Evolutionary conservation across 495 filamentous ascomycete species (phyloP), one percentile per base, ranked within the genome.

Genomic region (Penicillium goetzii): DNA sequence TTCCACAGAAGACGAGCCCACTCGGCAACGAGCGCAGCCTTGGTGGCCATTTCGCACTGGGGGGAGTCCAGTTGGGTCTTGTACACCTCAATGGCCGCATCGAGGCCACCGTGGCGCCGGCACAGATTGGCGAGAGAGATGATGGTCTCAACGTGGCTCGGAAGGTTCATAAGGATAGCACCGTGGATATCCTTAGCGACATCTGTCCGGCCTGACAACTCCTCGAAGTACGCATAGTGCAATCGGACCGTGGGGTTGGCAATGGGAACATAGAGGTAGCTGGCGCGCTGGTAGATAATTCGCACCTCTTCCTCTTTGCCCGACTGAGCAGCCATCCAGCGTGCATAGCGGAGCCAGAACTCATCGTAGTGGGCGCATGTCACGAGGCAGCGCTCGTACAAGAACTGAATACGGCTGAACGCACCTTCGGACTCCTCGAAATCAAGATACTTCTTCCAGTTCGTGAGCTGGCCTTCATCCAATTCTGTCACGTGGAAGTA

Each of bases 401-500:
- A 79, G 72, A 94, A 96, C 25, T 88, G 83, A 34, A 84, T 91
- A 30, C 95, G 84, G 9, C 77, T 69, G 63, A 89, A 96, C 53
- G 92, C 86, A 34, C 90, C 90, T 74, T 97, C 91, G 2, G 80
- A 76, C 77, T 99, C 95, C 72, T 99, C 96, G 68, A 97, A 97
- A 68, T 98, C 93, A 19, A 99, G 88, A 72, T 98, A 99, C 68
- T 94, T 97, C 58, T 90, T 83, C 95, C 95, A 99, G 76, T 97
- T 97, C n/a, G 78, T 78, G 17, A 99, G 79, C 72, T 98, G 92
- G 7, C 84, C 78, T 62, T 94, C 88, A 68, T 97, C 93, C 11
- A 98, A 81, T 66, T 97, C 93, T 2, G 90, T 96, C 34, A 97
- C 92, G 72, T 97, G 93, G 83, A 97, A 99, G 72, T 98, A 99